phyloP scores from a whole-genome alignment of 805 yeast genomes.

The Debaryomyces castellii region DNA sequence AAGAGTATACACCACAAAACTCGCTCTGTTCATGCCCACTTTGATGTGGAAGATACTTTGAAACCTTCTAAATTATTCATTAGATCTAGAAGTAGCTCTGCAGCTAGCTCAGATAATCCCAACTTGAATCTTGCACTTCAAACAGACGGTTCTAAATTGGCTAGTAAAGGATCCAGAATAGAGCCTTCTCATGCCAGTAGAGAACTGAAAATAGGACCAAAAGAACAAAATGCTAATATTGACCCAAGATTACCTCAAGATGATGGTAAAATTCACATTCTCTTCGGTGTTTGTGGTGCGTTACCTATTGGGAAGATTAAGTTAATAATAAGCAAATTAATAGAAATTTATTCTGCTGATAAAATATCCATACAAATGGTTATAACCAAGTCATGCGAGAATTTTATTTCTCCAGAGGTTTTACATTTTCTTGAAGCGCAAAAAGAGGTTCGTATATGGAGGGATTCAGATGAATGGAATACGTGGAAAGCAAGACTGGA shows the following conservation, averaged over 20 bases:
- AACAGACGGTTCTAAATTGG: constrained; percentile 8
- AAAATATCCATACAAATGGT: constrained; percentile 54
- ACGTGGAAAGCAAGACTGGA: constrained; percentile 82
- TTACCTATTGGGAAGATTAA: constrained; percentile 51
- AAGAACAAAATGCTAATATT: constrained; percentile 47
- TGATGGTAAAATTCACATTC: constrained; percentile 56
- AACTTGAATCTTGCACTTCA: constrained; percentile 5
- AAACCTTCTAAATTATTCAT: constrained; percentile 39
- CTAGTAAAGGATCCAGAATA: constrained; percentile 7
- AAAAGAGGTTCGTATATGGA: constrained; percentile 51
- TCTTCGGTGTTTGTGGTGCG: constrained; percentile 61
- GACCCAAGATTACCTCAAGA: constrained; percentile 53
- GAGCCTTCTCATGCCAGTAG: no score
- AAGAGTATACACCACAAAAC: constrained; percentile 46
- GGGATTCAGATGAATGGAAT: constrained; percentile 60
- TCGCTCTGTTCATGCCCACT: constrained; percentile 77
- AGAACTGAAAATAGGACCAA: constrained; percentile 7
- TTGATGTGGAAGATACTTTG: constrained; percentile 65
- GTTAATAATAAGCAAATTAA: constrained; percentile 50
- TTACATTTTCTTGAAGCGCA: constrained; percentile 37
- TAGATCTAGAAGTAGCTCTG: constrained; percentile 42
- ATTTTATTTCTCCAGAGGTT: constrained; percentile 49
- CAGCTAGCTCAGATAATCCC: constrained; percentile 21
- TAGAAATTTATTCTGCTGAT: constrained; percentile 50
- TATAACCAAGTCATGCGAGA: constrained; percentile 53